A percentile compares a stretch with the other conserved stretches of the same genome.
These are phyloP conservation scores for Xerocomus potaroensis DNA, from an alignment of 768 basidiomycete genomes.

Conservation along the genomic window DNA sequence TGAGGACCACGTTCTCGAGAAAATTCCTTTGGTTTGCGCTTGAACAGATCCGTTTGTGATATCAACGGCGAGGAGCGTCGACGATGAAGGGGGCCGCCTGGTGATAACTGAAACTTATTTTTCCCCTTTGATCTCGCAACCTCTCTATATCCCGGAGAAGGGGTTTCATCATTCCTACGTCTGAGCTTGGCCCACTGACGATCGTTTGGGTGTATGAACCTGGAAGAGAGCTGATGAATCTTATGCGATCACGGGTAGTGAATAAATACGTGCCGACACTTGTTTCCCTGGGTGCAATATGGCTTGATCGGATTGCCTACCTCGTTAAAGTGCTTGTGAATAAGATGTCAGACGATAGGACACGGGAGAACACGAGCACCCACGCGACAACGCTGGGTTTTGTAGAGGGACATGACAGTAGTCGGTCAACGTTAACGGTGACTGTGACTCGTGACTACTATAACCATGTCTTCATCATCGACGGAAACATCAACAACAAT, in stretches of 20 bases:
- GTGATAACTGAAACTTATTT: constrained; percentile 16
- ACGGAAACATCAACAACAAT: too few relatives aligned
- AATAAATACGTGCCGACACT: constrained; percentile 42
- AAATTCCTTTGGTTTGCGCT: constrained; percentile 23
- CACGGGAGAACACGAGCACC: constrained; percentile 17
- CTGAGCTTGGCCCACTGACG: constrained; percentile 35
- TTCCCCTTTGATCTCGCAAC: constrained; percentile 21
- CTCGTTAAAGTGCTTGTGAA: constrained; percentile 44
- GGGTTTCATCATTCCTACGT: constrained; percentile 13
- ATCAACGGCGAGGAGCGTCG: constrained; percentile 35
- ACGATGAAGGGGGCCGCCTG: constrained; percentile 15
- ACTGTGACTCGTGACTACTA: constrained; percentile 23
- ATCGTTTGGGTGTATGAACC: constrained; percentile 52
- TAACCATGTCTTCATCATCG: too few relatives aligned
- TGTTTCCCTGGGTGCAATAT: constrained; percentile 43
- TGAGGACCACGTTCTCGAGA: constrained; percentile 22
- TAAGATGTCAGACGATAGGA: constrained; percentile 12
- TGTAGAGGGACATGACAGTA: constrained; percentile 34
- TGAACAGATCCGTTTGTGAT: constrained; percentile 44
- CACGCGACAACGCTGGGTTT: constrained; percentile 47
- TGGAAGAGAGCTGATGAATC: constrained; percentile 13
- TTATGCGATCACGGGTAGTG: constrained; percentile 6
- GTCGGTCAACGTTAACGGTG: constrained; percentile 7
- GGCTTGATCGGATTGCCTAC: constrained; percentile 40
- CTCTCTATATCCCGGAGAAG: constrained; percentile 23